phyloP scores from a whole-genome alignment of 1,284 basidiomycete genomes.

The Cutaneotrichosporon sp. region DNA sequence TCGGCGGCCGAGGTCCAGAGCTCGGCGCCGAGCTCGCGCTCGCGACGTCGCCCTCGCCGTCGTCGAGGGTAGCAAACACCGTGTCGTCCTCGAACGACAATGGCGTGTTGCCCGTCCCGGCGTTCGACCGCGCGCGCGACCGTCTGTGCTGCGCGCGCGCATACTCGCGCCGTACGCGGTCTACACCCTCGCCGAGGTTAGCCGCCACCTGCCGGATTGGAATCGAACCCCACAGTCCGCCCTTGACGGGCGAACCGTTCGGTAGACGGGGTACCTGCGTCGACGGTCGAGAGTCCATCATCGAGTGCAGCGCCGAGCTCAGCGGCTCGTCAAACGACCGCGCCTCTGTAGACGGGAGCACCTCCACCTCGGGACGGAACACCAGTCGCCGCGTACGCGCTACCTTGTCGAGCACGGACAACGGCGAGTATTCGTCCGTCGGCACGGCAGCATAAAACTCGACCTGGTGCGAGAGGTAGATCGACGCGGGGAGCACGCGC shows the following conservation, averaged over 20 bases:
- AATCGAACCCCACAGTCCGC: constrained; percentile 28
- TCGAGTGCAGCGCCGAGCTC: constrained; percentile 63
- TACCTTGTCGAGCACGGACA: constrained; percentile 62
- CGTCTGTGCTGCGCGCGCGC: constrained; percentile 25
- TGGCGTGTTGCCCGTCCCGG: constrained; percentile 15
- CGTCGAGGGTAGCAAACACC: constrained; percentile 23
- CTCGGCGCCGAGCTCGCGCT: constrained; percentile 27
- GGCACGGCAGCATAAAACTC: constrained; percentile 63
- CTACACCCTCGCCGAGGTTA: constrained; percentile 39
- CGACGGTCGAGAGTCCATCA: constrained; percentile 54
- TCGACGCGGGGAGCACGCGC: constrained; percentile 60
- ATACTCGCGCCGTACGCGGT: constrained; percentile 37
- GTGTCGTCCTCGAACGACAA: constrained; percentile 44
- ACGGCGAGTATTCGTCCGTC: constrained; percentile 71
- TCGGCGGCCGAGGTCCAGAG: constrained; percentile 25
- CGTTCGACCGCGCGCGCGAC: constrained; percentile 16
- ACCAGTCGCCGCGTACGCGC: constrained; percentile 60
- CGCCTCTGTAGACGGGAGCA: constrained; percentile 43
- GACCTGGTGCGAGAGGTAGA: constrained; percentile 77
- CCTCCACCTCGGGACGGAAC: constrained; percentile 65
- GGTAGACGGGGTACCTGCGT: constrained; percentile 68
- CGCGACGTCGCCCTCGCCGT: constrained; percentile 4
- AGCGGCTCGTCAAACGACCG: constrained; percentile 69
- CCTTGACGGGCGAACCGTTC: constrained; percentile 54
- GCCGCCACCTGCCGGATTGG: constrained; percentile 41